These are phyloP conservation scores for Populus trichocarpa DNA, from an alignment of 441 rosid species.

Conservation along the genomic window DNA sequence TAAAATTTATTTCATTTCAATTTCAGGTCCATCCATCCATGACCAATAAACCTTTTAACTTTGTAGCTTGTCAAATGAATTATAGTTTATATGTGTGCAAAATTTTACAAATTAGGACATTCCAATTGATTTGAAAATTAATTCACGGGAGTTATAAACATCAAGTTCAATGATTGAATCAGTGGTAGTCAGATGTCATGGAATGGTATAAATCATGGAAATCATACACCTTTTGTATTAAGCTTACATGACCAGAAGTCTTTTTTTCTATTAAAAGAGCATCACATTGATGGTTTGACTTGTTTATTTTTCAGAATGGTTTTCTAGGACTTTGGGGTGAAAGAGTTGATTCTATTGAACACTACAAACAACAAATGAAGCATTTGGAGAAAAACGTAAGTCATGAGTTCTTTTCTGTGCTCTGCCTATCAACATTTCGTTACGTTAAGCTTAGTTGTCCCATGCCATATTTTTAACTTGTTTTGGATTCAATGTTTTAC, in stretches of 20 bases:
- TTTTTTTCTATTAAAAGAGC: not conserved
- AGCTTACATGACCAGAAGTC: not conserved
- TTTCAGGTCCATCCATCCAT: not conserved
- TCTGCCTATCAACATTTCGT: not conserved
- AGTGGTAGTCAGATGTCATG: not conserved
- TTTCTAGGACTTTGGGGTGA: slow-evolving; percentile 83
- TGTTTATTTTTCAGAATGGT: slow-evolving; percentile 54
- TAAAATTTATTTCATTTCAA: not conserved
- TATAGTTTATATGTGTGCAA: not conserved
- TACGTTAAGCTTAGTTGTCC: not conserved
- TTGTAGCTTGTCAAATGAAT: not conserved
- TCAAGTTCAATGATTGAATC: not conserved
- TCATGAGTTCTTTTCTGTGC: not conserved
- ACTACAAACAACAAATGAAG: slow-evolving; percentile 64
- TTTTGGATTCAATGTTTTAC: not conserved
- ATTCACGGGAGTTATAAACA: not conserved
- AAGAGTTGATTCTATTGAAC: slow-evolving; percentile 79
- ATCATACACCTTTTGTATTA: not conserved
- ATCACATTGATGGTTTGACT: slow-evolving; percentile 7
- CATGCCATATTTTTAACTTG: not conserved
- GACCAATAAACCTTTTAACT: not conserved
- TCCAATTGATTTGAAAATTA: not conserved
- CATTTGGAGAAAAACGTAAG: slow-evolving; percentile 66
- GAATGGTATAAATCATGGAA: not conserved
- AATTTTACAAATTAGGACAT: not conserved